phyloP scores from a whole-genome alignment of 345 rosid species.

The Hibiscus syriacus region DNA sequence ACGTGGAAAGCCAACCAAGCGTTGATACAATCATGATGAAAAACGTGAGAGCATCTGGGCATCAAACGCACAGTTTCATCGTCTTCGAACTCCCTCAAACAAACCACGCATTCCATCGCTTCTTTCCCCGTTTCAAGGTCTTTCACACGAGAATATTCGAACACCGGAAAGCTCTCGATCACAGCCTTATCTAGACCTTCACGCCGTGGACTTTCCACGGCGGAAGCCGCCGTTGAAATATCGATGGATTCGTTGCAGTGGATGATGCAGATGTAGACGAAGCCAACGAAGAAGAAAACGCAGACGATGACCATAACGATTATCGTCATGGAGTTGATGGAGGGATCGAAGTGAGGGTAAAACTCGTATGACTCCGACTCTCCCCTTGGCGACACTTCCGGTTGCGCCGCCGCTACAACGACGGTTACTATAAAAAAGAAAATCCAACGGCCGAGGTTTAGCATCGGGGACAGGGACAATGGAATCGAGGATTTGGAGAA shows the following conservation, averaged over 20 bases:
- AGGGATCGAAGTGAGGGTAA: conserved; percentile 18
- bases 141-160: conserved; percentile 49
- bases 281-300: conserved; percentile 17
- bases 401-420: conserved; percentile 1
- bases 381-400: not conserved
- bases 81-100: conserved; percentile 42
- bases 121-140: conserved; percentile 35
- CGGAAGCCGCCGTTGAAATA: not conserved
- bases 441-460: not conserved
- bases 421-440: not conserved
- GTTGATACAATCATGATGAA: conserved; percentile 50
- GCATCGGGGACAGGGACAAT: not conserved
- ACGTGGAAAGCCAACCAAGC: conserved; percentile 41
- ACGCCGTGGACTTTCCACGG: not conserved
- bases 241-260: conserved; percentile 14
- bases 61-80: conserved; percentile 34
- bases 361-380: not conserved
- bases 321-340: conserved; percentile 17
- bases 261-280: conserved; percentile 23
- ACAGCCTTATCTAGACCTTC: conserved; percentile 43
- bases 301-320: conserved; percentile 17
- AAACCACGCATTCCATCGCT: conserved; percentile 45
- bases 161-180: conserved; percentile 51
- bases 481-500: not conserved
- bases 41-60: conserved; percentile 48